Evolutionary conservation across 2,329 filamentous ascomycete genomes (phyloP).

Genomic region (Phoma sp.): DNA sequence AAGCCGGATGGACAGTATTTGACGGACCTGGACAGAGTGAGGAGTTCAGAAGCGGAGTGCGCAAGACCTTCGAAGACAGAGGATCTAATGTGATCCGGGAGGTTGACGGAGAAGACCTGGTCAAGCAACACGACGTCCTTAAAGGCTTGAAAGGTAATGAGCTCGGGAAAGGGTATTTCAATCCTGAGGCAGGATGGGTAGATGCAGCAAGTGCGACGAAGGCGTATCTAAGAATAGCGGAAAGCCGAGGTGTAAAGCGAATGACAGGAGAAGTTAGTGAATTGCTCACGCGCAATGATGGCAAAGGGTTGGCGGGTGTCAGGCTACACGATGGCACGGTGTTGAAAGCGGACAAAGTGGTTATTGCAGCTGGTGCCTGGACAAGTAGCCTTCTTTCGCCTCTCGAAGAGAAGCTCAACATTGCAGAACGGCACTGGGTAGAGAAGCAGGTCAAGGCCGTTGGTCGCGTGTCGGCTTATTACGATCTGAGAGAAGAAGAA

Average conservation of each 20-base stretch:
- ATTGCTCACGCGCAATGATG: slow-evolving; percentile 51
- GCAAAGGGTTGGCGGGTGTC: slow-evolving; percentile 51
- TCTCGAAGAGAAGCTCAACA: slow-evolving; percentile 51
- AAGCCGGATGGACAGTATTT: slow-evolving; percentile 65
- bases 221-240: slow-evolving; percentile 52
- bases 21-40: slow-evolving; percentile 51
- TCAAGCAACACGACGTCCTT: slow-evolving; percentile 48
- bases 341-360: slow-evolving; percentile 59
- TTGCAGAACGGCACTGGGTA: slow-evolving; percentile 55
- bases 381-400: slow-evolving; percentile 61
- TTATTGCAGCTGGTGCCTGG: slow-evolving; percentile 64
- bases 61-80: slow-evolving; percentile 58
- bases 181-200: slow-evolving; percentile 60
- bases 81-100: slow-evolving; percentile 49
- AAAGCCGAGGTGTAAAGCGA: slow-evolving; percentile 54
- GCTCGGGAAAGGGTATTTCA: slow-evolving; percentile 53
- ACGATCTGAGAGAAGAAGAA: slow-evolving; percentile 58
- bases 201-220: slow-evolving; percentile 57
- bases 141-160: slow-evolving; percentile 35
- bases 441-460: slow-evolving; percentile 63
- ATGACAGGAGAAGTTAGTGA: slow-evolving; percentile 52
- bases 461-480: slow-evolving; percentile 65
- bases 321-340: slow-evolving; percentile 54
- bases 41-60: slow-evolving; percentile 58
- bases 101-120: slow-evolving; percentile 45